Base-by-base conservation (phyloP, 2,329 filamentous ascomycete species). In the Neofusicoccum sp. region DNA sequence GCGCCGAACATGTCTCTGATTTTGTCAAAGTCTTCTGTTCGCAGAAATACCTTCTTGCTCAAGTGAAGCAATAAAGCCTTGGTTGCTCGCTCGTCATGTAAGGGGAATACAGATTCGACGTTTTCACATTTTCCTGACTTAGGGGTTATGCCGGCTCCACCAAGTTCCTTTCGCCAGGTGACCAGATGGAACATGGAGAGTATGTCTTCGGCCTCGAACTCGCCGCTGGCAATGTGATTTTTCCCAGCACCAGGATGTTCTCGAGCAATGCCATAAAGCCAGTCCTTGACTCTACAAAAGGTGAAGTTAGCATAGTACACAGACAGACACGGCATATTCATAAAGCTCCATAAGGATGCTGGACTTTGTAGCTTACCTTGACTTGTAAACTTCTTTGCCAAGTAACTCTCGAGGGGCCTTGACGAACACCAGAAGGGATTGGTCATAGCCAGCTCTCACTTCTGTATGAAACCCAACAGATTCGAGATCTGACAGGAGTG, bases 1-100 rank as follows among this genome's bases (percentile, higher is more conserved):
- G 93, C 89, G 51, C 91, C 91, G 73, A 92, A 91, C 65, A 87
- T 82, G 70, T 91, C 82, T 28, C 89, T 85, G 64, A 96, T 91
- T 48, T 85, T 82, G 69, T 89, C 85, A n/a, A 96, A 78, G 68
- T 91, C 85, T 53, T 81, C 74, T 36, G 85, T 76, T 58, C 86
- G 84, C 26, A 93, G 78, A 44, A 87, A 81, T 63, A 88, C 89
- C 72, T 89, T 89, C 53, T 82, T 85, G 69, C 88, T 88, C 83
- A 90, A 89, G 64, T 87, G 82, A 70, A 88, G 86, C 65, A 96
- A 84, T 84, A 91, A 90, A 28, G 82, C 78, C 62, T 86, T 86
- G 74, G 95, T 96, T 76, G 91, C 90, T 11, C 77, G 75, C 68
- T 87, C 85, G 70, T 96, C 87, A 67, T 96, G 91, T 6, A 96